Conservation (phyloP, 163 green algal genomes). For the Chlorella variabilis region DNA sequence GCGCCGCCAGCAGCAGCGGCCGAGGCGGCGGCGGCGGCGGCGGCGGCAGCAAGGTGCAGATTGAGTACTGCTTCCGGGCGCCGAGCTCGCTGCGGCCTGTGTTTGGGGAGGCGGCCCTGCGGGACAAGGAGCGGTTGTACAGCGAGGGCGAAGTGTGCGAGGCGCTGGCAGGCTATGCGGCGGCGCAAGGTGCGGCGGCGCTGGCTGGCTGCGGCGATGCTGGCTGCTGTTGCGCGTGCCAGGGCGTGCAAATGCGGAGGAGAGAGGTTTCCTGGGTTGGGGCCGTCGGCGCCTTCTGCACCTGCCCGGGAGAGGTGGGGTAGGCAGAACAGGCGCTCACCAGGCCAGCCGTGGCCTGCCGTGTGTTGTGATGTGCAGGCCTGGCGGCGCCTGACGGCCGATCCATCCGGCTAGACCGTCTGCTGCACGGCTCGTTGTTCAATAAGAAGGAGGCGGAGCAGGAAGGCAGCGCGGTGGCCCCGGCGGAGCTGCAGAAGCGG, state of each 20-base stretch:
- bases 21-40: neutral
- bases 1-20: neutral
- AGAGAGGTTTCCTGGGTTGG: too few species aligned
- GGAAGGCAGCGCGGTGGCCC: constrained; percentile 33
- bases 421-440: constrained; percentile 52
- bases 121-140: constrained; percentile 55
- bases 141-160: constrained; percentile 37
- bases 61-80: constrained; percentile 41
- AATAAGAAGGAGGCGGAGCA: constrained; percentile 60
- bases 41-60: constrained; percentile 16
- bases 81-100: constrained; percentile 55
- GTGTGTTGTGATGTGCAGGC: constrained; percentile 6
- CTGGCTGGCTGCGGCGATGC: too few species aligned
- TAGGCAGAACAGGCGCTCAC: too few species aligned
- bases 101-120: constrained; percentile 29
- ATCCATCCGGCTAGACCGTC: constrained; percentile 52
- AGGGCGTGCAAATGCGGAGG: too few species aligned
- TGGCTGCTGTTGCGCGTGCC: too few species aligned
- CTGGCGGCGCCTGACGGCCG: neutral
- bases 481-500: constrained; percentile 37
- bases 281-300: too few species aligned
- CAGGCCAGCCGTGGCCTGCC: too few species aligned
- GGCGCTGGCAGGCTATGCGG: constrained; percentile 43
- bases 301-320: too few species aligned
- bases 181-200: constrained; percentile 18